Percentiles rank a stretch among this genome's conserved stretches.
Evolutionary conservation across 2,329 filamentous ascomycete species (phyloP).

Genomic region (Cadophora malorum): DNA sequence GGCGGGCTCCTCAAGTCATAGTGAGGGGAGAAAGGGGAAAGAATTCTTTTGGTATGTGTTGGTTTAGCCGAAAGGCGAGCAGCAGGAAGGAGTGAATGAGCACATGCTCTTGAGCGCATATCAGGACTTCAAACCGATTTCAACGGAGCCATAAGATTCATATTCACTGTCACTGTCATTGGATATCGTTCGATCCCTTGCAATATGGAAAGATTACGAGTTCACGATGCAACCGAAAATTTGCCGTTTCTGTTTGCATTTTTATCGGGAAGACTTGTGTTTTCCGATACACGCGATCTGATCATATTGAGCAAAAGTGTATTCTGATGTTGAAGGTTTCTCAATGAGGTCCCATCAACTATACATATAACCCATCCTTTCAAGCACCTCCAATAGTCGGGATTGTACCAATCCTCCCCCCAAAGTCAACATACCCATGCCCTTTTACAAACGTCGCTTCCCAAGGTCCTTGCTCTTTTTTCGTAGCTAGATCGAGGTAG

Average conservation of each 20-base stretch:
- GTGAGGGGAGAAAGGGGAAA: not conserved
- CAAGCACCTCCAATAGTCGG: not conserved
- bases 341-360: no score
- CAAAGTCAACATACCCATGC: constrained; percentile 36
- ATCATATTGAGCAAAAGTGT: no score
- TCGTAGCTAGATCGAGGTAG: constrained; percentile 50
- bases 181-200: no score
- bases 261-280: no score
- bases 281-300: no score
- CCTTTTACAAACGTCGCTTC: constrained; percentile 53
- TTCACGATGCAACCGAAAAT: no score
- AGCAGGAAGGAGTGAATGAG: not conserved
- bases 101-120: not conserved
- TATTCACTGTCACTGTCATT: no score
- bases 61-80: not conserved
- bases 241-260: no score
- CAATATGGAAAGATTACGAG: no score
- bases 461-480: constrained; percentile 52
- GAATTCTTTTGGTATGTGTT: not conserved
- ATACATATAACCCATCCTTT: no score
- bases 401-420: constrained; percentile 15
- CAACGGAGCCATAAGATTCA: no score
- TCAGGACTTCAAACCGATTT: not conserved
- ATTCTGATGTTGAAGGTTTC: no score
- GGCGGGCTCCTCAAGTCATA: not conserved